Evolutionary conservation across 225 moss, liverwort and hornwort genomes (phyloP).

Genomic region (Anthoceros angustus): DNA sequence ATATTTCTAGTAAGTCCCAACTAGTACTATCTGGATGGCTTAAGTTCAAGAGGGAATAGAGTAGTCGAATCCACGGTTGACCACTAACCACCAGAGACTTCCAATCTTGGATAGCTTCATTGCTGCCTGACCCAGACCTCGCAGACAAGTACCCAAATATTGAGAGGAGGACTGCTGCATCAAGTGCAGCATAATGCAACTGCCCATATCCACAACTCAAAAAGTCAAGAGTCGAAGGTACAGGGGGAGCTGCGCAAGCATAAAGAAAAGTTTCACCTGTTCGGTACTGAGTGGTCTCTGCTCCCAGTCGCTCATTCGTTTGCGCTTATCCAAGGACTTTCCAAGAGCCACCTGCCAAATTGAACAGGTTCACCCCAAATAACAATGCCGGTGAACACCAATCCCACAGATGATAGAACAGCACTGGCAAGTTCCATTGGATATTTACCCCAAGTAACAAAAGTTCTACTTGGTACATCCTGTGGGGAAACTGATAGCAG

Average conservation of each 20-base stretch:
- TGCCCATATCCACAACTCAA: slow-evolving; percentile 3
- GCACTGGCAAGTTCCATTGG: neutral
- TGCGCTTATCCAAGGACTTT: slow-evolving; percentile 12
- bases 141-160: slow-evolving; percentile 14
- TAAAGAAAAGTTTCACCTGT: slow-evolving; percentile 10
- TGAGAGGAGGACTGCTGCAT: slow-evolving; percentile 15
- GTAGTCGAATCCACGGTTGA: neutral
- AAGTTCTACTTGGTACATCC: neutral
- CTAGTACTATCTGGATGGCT: neutral
- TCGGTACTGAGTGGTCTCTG: slow-evolving; percentile 16
- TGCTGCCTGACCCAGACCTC: slow-evolving; percentile 9
- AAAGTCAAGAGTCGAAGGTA: neutral
- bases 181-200: slow-evolving; percentile 16
- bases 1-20: neutral
- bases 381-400: neutral
- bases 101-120: slow-evolving; percentile 10
- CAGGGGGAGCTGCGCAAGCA: neutral
- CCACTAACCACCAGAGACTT: slow-evolving; percentile 9
- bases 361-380: no score
- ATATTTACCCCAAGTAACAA: neutral
- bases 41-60: neutral
- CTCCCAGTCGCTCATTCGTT: slow-evolving; percentile 19
- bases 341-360: slow-evolving; percentile 12
- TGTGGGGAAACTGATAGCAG: neutral
- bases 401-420: neutral